Percentiles rank a stretch among this genome's conserved stretches.
Conservation (phyloP, 2,329 filamentous ascomycete genomes). For the Gaeumannomyces tritici region DNA sequence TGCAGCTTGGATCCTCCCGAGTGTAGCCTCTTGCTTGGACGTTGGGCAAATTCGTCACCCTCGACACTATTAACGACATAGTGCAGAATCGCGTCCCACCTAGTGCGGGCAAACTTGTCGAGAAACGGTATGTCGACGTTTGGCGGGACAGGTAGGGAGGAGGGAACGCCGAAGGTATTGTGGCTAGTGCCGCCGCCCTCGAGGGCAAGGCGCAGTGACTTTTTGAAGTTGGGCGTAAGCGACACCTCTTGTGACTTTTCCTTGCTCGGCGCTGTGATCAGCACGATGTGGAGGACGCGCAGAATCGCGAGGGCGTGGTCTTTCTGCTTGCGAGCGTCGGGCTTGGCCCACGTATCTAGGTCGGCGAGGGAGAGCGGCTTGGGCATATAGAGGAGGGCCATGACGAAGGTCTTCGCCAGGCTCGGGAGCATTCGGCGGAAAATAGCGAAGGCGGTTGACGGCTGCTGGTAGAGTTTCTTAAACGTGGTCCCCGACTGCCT, state of each 20-base stretch:
- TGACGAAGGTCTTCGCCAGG: constrained; percentile 89
- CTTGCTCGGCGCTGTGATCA: constrained; percentile 49
- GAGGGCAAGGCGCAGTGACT: constrained; percentile 74
- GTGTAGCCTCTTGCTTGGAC: constrained; percentile 25
- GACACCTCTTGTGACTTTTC: constrained; percentile 61
- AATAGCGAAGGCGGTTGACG: constrained; percentile 88
- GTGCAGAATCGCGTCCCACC: constrained; percentile 94
- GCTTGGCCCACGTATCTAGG: constrained; percentile 77
- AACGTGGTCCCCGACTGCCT: constrained; percentile 83
- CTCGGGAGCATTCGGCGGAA: constrained; percentile 96
- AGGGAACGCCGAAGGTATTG: constrained; percentile 85
- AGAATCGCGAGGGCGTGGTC: constrained; percentile 78
- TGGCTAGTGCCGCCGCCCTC: constrained; percentile 71
- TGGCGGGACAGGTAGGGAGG: constrained; percentile 49
- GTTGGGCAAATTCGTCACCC: constrained; percentile 33
- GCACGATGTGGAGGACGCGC: constrained; percentile 77
- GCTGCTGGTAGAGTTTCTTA: constrained; percentile 86
- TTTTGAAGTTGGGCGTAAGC: constrained; percentile 73
- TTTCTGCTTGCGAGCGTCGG: constrained; percentile 56
- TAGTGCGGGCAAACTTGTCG: constrained; percentile 74
- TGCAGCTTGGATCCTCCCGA: constrained; percentile 47
- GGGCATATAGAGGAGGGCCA: constrained; percentile 88
- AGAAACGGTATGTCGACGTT: constrained; percentile 63
- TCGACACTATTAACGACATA: constrained; percentile 81
- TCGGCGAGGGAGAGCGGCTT: constrained; percentile 68